Evolutionary conservation across 495 filamentous ascomycete genomes (phyloP), one percentile per base, ranked within the genome.

Genomic region (Penicillium egyptiacum): DNA sequence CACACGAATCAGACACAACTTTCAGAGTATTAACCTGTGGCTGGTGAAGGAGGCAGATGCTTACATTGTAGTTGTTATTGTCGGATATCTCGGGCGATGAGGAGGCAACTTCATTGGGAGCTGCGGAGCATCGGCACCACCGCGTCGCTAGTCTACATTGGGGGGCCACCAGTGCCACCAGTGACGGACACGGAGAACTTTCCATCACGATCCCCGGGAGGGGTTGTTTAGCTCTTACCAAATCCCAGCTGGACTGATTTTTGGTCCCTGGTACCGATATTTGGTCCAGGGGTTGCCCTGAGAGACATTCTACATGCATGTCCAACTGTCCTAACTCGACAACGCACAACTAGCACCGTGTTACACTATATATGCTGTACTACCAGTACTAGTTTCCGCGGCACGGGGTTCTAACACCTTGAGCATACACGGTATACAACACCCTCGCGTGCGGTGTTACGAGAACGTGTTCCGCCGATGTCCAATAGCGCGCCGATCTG

Each of bases 401-500:
- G 1, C 12, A 11, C 8, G 28, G 10, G 10, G 11, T 30, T n/a
- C n/a, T n/a, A 7, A 26, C 0, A 8, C 5, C 19, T 14, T 39
- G 31, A 8, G 39, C n/a, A 19, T 14, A 50, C 17, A 1, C 1
- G 0, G 5, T 46, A 46, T 46, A 46, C 11, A n/a, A 45, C 19
- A 23, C 31, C 11, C 40, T 22, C 8, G 28, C 30, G 3, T 10
- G 5, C 30, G 46, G 46, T 4, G 23, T 53, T 53, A 53, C 50
- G 39, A 53, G 42, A 22, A 19, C 61, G 59, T 55, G 59, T 62
- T 52, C 65, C 50, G 50, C 56, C 23, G 12, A 42, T 39, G 22
- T 48, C 62, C 62, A 58, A 60, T 60, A 19, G 48, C 42, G 19
- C 55, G 64, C 50, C 40, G 65, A 65, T 67, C 62, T 49, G 44